Evolutionary conservation across 345 rosid genomes (phyloP), one percentile per base, ranked within the genome.

Genomic region (Eucalyptus curtisii): DNA sequence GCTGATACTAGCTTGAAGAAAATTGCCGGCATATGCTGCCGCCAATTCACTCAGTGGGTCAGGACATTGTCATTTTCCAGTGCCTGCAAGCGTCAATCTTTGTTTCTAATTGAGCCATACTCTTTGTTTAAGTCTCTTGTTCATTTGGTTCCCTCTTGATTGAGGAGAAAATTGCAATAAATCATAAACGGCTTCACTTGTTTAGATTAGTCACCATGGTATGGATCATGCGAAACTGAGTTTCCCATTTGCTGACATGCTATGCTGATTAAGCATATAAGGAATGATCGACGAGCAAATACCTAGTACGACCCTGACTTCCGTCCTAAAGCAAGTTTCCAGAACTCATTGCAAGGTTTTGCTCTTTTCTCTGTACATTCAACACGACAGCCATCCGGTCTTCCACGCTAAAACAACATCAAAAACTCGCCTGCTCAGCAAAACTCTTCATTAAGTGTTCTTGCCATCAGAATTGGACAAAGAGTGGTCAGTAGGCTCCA

Each of bases 401-500:
- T 68, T 68, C 13, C 80, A 31, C 13, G 24, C 42, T 17, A 68
- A 16, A 33, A 31, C 42, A 31, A 31, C 6, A 5, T 64, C 5
- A 64, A 4, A n/a, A 64, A 64, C 76, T 64, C 10, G 76, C 76
- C 76, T 4, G 53, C 37, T 45, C 79, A 27, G n/a, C 24, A 87
- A 45, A 66, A 49, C 76, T 61, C 27, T 88, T 55, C 44, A 53
- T 91, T 52, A 95, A 91, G 87, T 90, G 84, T 86, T 90, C 93
- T 93, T 93, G 82, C 90, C 91, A 37, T 92, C 94, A 1, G 96
- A 92, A 87, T 87, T 66, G 12, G 91, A 84, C 86, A 16, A 57
- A 44, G 87, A 89, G 45, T 94, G 93, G 45, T 89, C 95, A 37
- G 95, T 86, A 3, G 95, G 89, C 49, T 91, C 93, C 93, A 95